Conservation (phyloP, 768 basidiomycete genomes). For the Solioccasus polychromus region DNA sequence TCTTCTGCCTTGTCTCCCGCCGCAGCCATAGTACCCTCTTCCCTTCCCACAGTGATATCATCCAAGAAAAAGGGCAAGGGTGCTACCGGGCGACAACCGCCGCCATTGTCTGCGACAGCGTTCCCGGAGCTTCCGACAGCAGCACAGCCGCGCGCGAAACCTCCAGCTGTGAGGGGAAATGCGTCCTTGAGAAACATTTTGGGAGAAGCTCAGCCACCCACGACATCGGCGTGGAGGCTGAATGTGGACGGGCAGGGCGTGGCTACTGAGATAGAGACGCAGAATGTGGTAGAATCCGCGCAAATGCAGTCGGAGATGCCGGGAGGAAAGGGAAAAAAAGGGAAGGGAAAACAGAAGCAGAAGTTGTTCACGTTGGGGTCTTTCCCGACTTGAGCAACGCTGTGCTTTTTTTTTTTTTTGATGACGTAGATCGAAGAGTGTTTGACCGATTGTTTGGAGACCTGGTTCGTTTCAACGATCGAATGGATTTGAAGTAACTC, state of each 20-base stretch:
- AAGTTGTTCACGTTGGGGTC: conserved; percentile 69
- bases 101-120: conserved; percentile 49
- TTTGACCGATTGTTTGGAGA: too few species aligned
- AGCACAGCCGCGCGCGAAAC: conserved; percentile 39
- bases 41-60: not conserved
- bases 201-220: conserved; percentile 20
- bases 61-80: conserved; percentile 14
- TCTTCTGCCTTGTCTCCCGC: not conserved
- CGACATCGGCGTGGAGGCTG: conserved; percentile 31
- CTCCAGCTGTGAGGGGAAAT: conserved; percentile 58
- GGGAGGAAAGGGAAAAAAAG: conserved; percentile 60
- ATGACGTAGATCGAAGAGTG: too few species aligned
- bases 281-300: not conserved
- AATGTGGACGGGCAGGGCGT: not conserved
- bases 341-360: conserved; percentile 83
- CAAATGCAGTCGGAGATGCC: conserved; percentile 4
- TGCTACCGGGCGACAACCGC: conserved; percentile 15
- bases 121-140: conserved; percentile 71
- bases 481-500: too few species aligned
- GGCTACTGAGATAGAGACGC: not conserved
- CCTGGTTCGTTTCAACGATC: too few species aligned
- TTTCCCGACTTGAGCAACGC: conserved; percentile 35
- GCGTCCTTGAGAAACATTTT: conserved; percentile 65
- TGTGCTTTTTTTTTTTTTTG: too few species aligned
- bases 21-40: not conserved